phyloP scores from a whole-genome alignment of 441 rosid genomes.

The Populus tomentosa region DNA sequence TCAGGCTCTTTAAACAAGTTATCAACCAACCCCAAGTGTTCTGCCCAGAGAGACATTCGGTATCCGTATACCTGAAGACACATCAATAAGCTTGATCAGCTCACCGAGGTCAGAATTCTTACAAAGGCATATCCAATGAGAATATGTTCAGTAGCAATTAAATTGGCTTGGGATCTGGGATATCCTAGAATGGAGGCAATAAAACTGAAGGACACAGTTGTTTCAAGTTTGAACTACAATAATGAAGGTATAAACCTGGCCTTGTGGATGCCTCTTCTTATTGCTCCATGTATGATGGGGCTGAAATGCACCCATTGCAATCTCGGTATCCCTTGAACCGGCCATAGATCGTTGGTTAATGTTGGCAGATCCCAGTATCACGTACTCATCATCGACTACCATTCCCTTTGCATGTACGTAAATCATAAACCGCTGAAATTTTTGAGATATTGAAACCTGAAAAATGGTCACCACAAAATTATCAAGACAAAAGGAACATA shows the following conservation, averaged over 20 bases:
- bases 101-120: not conserved
- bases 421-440: constrained; percentile 28
- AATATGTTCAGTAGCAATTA: not conserved
- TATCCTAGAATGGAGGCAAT: not conserved
- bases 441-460: constrained; percentile 62
- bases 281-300: constrained; percentile 55
- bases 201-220: not conserved
- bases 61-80: constrained; percentile 60
- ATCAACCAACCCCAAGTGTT: constrained; percentile 56
- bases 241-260: constrained; percentile 42
- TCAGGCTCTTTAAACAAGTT: constrained; percentile 48
- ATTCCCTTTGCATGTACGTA: constrained; percentile 67
- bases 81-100: not conserved
- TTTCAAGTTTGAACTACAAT: not conserved
- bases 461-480: not conserved
- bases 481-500: not conserved
- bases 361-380: constrained; percentile 79
- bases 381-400: constrained; percentile 80
- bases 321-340: constrained; percentile 84
- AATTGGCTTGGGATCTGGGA: not conserved
- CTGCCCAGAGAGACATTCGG: constrained; percentile 86
- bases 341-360: constrained; percentile 85
- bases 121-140: not conserved
- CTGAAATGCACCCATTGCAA: constrained; percentile 85
- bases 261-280: constrained; percentile 52